Evolutionary conservation across 2,329 filamentous ascomycete genomes (phyloP).

Genomic region (Fusarium anguioides): DNA sequence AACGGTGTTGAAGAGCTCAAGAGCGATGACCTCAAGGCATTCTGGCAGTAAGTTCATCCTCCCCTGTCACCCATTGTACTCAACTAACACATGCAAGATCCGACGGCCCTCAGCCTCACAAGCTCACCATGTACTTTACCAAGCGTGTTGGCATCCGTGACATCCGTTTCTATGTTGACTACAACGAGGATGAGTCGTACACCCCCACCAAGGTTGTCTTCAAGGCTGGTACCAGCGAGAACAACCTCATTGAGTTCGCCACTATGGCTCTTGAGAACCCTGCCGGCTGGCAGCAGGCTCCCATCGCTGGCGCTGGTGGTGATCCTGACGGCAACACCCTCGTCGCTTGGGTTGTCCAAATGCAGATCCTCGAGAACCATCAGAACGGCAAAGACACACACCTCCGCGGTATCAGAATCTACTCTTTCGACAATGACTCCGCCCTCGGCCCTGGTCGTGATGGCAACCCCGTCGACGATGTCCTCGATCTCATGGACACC

Average conservation of each 20-base stretch:
- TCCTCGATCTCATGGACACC: constrained; percentile 44
- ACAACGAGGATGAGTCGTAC: constrained; percentile 93
- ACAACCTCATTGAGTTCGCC: constrained; percentile 90
- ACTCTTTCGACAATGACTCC: constrained; percentile 65
- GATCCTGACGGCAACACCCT: constrained; percentile 78
- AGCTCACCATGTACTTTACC: constrained; percentile 86
- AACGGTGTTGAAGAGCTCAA: constrained; percentile 82
- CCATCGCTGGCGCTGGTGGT: constrained; percentile 65
- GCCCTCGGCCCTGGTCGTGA: constrained; percentile 55
- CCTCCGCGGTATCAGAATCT: constrained; percentile 91
- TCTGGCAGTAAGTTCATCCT: constrained; percentile 76
- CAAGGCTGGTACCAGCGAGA: constrained; percentile 87
- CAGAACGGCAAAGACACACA: constrained; percentile 99
- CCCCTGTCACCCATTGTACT: neutral
- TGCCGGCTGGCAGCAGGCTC: constrained; percentile 90
- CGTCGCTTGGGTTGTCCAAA: constrained; percentile 88
- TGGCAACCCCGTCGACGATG: constrained; percentile 48
- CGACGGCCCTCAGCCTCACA: constrained; percentile 85
- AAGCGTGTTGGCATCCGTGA: constrained; percentile 82
- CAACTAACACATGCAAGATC: constrained; percentile 61
- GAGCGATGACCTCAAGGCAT: constrained; percentile 76
- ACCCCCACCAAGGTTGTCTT: constrained; percentile 94
- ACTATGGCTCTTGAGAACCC: constrained; percentile 82
- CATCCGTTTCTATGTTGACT: constrained; percentile 89
- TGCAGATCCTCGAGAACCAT: constrained; percentile 94